phyloP scores from a whole-genome alignment of 805 yeast species.

The Gaillardinia entomophila region DNA sequence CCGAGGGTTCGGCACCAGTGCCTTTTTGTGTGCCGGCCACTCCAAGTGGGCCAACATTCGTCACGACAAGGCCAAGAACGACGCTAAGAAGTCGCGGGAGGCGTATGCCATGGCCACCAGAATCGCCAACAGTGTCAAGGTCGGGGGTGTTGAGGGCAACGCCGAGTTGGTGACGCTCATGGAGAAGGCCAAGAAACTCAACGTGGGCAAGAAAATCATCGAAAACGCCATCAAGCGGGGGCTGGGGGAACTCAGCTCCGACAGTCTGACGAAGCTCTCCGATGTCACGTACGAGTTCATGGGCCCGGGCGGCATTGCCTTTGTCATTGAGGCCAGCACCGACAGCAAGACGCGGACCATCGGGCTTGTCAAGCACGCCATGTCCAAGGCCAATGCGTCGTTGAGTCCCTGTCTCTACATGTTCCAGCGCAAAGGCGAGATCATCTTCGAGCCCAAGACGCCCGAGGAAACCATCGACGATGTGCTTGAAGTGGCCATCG shows the following conservation, averaged over 20 bases:
- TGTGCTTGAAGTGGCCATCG: slow-evolving; percentile 69
- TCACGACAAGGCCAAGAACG: slow-evolving; percentile 91
- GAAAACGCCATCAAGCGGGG: slow-evolving; percentile 87
- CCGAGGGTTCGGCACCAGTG: slow-evolving; percentile 10
- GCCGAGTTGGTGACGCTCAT: slow-evolving; percentile 64
- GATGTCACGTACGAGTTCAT: slow-evolving; percentile 76
- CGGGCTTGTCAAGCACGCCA: slow-evolving; percentile 66
- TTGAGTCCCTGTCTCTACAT: slow-evolving; percentile 73
- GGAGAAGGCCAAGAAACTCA: slow-evolving; percentile 70
- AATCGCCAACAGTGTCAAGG: slow-evolving; percentile 70
- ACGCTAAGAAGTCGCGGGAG: slow-evolving; percentile 65
- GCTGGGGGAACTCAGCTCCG: slow-evolving; percentile 53
- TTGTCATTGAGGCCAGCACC: slow-evolving; percentile 80
- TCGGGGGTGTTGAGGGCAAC: slow-evolving; percentile 62
- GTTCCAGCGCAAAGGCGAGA: slow-evolving; percentile 74
- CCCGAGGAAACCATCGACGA: slow-evolving; percentile 47
- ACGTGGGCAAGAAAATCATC: slow-evolving; percentile 77
- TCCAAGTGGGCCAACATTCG: slow-evolving; percentile 94
- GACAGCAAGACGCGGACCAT: slow-evolving; percentile 84
- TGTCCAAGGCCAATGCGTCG: slow-evolving; percentile 63
- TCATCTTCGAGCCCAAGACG: slow-evolving; percentile 44
- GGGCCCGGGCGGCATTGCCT: slow-evolving; percentile 89
- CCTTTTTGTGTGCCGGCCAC: slow-evolving; percentile 60
- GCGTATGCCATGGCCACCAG: slow-evolving; percentile 67
- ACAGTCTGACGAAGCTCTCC: slow-evolving; percentile 40